Conservation (phyloP, 2,329 filamentous ascomycete species). For the Pyricularia sp. region DNA sequence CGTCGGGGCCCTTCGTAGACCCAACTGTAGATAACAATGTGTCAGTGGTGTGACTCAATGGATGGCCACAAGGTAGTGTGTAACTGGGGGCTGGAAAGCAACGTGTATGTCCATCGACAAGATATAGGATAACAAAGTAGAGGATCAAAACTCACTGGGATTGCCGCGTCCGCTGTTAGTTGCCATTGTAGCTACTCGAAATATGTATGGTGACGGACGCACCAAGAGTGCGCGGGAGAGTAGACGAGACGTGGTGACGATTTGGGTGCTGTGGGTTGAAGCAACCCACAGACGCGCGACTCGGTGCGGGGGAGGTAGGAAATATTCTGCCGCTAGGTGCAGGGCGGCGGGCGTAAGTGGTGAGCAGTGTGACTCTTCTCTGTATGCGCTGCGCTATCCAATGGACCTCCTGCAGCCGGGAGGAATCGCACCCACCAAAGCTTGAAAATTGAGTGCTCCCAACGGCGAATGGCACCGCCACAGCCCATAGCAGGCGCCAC, state of each 20-base stretch:
- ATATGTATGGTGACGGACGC: conserved; percentile 37
- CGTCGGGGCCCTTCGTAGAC: conserved; percentile 28
- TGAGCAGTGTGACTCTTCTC: not conserved
- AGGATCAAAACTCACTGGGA: conserved; percentile 21
- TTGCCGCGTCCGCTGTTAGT: conserved; percentile 40
- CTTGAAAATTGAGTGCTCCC: not conserved
- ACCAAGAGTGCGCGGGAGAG: conserved; percentile 38
- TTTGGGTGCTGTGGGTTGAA: conserved; percentile 2
- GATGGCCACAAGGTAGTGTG: not conserved
- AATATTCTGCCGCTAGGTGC: not conserved
- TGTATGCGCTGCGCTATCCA: not conserved
- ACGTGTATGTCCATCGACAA: not conserved
- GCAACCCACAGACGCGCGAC: not conserved
- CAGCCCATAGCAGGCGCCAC: not conserved
- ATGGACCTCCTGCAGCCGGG: not conserved
- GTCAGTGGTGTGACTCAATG: conserved; percentile 1
- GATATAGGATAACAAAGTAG: not conserved
- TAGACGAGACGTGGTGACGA: conserved; percentile 15
- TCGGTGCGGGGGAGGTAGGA: not conserved
- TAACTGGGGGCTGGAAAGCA: not conserved
- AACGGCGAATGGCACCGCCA: not conserved
- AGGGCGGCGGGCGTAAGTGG: not conserved
- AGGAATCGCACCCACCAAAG: not conserved
- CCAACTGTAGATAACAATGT: conserved; percentile 19
- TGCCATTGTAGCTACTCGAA: conserved; percentile 40